Evolutionary conservation across 1,139 yeast genomes (phyloP).

Genomic region (Candida anutae): DNA sequence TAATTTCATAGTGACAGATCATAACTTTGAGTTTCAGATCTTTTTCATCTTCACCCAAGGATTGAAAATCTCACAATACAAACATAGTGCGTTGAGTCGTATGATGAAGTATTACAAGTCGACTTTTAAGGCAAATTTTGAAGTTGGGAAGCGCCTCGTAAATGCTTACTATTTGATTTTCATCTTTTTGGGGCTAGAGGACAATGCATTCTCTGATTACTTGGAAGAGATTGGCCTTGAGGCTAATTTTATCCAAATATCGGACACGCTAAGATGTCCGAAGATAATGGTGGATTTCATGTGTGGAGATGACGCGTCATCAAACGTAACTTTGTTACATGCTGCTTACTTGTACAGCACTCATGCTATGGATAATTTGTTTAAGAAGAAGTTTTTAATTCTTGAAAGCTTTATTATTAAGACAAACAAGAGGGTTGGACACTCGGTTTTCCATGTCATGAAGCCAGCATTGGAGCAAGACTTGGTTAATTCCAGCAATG

Average conservation of each 20-base stretch:
- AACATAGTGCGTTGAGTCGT: constrained; percentile 47
- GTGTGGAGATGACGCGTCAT: constrained; percentile 27
- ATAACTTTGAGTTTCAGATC: constrained; percentile 51
- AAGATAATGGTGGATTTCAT: constrained; percentile 42
- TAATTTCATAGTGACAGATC: constrained; percentile 30
- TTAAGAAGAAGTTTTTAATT: constrained; percentile 46
- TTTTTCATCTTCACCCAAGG: constrained; percentile 54
- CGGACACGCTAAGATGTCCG: constrained; percentile 33
- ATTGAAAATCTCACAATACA: constrained; percentile 52
- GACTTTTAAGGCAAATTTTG: constrained; percentile 25
- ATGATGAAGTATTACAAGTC: constrained; percentile 43
- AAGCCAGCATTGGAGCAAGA: constrained; percentile 32
- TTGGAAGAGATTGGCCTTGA: constrained; percentile 40
- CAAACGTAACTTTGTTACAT: constrained; percentile 43
- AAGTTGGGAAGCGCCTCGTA: not conserved
- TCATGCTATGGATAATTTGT: constrained; percentile 34
- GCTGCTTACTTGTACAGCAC: constrained; percentile 47
- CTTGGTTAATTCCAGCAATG: constrained; percentile 22
- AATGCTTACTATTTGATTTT: constrained; percentile 42
- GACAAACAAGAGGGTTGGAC: constrained; percentile 27
- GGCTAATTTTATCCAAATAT: constrained; percentile 16
- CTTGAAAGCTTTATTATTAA: constrained; percentile 38
- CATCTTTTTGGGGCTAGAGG: constrained; percentile 45
- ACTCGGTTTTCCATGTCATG: constrained; percentile 39
- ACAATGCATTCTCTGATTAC: constrained; percentile 37